Base-by-base conservation (phyloP, 2,329 filamentous ascomycete species). In the Drechslerella dactyloides region DNA sequence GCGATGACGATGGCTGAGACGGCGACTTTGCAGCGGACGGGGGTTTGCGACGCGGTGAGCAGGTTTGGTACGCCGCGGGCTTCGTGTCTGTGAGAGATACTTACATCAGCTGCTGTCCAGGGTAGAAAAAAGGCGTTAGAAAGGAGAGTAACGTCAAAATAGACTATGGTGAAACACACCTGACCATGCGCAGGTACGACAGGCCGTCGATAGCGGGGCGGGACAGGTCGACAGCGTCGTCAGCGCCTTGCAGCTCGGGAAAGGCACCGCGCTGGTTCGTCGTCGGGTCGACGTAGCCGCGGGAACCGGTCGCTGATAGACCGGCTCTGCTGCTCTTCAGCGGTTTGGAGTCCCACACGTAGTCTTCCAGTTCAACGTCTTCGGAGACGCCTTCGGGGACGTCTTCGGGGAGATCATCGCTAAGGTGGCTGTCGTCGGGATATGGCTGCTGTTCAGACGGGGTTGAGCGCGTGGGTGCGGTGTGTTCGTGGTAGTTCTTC, bases 201-300 rank as follows among this genome's bases (percentile, higher is more conserved):
- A 77, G 40, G 2, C 76, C 76, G 50, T 77, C 75, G 15, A 64
- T 61, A 0, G 75, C 74, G 2, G 75, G 76, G 7, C 75, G 69
- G 10, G 72, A 76, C 35, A 77, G 74, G 60, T 73, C 69, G 8
- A 57, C 61, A 11, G 72, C 63, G 10, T 73, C 74, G n/a, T 76
- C 74, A 10, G 75, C 30, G 6, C 74, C 74, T 35, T 73, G 60
- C 11, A 73, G 68, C 17, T 66, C 68, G 13, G 75, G 76, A 33
- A 77, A 77, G 48, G 74, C 75, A 37, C 75, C 75, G 42, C 76
- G 74, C 48, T 77, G 75, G 46, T 76, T 74, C 40, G 75, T 76
- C 21, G 57, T 54, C 6, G 69, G 66, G 33, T 77, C 75, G 44
- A 76, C 33, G 40, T 77, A 77, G 11, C 76, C 76, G 11, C 73